phyloP scores from a whole-genome alignment of 2,329 filamentous ascomycete genomes.

The Aspergillus pseudoterreus region DNA sequence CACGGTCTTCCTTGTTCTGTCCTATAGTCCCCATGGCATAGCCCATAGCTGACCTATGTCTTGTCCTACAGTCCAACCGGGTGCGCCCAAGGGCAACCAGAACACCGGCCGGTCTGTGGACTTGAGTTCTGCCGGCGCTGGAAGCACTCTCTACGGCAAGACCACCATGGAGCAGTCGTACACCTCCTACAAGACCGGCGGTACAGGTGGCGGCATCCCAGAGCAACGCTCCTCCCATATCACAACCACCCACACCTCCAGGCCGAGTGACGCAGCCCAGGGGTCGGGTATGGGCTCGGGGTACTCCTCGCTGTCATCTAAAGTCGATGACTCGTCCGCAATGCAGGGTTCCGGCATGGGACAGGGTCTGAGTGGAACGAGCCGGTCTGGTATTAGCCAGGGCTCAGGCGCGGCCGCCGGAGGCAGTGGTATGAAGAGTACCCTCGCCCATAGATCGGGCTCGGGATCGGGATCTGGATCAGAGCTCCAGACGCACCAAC shows the following conservation, averaged over 20 bases:
- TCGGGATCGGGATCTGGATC: not conserved
- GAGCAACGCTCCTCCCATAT: not conserved
- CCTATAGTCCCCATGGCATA: not conserved
- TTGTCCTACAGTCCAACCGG: conserved; percentile 24
- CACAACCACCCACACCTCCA: not conserved
- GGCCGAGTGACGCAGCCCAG: not conserved
- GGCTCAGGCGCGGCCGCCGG: not conserved
- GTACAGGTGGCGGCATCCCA: not conserved
- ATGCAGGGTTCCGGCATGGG: not conserved
- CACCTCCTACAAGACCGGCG: not conserved
- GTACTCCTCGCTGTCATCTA: not conserved
- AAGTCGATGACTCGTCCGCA: not conserved
- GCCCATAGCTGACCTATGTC: not conserved
- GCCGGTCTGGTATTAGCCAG: not conserved
- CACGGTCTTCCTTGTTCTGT: not conserved
- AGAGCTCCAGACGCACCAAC: not conserved
- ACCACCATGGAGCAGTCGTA: not conserved
- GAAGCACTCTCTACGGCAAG: not conserved
- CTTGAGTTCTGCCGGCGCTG: conserved; percentile 9
- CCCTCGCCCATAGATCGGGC: too few relatives aligned
- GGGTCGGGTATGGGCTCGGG: not conserved
- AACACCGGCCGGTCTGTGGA: conserved; percentile 22
- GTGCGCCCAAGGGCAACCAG: conserved; percentile 14
- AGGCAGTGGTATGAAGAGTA: not conserved
- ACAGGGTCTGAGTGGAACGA: not conserved